Percentiles rank a stretch among this genome's conserved stretches.
Conservation (phyloP, 1,284 basidiomycete species). For the Pseudozyma sp. region DNA sequence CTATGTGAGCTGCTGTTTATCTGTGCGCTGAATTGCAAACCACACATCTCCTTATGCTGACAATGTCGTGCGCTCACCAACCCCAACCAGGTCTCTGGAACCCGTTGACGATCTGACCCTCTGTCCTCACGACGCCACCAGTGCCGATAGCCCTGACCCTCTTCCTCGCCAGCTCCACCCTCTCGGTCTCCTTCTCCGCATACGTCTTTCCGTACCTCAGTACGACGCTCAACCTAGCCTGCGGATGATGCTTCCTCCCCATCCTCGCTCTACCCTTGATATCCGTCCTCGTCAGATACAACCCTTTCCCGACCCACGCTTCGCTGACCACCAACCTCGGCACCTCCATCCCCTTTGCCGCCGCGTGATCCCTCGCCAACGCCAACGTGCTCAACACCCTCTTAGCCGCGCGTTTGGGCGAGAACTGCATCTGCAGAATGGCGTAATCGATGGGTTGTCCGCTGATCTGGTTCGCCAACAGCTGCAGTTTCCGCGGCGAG, state of each 20-base stretch:
- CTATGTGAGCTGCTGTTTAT: too few relatives aligned
- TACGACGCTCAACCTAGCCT: conserved; percentile 81
- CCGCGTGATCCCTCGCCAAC: conserved; percentile 87
- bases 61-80: conserved; percentile 43
- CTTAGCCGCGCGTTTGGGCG: conserved; percentile 85
- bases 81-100: conserved; percentile 65
- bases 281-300: conserved; percentile 78
- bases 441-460: conserved; percentile 77
- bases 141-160: conserved; percentile 82
- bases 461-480: conserved; percentile 85
- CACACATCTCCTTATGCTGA: too few relatives aligned
- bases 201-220: conserved; percentile 85
- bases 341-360: conserved; percentile 80
- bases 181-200: conserved; percentile 77
- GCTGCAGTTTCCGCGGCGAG: conserved; percentile 89
- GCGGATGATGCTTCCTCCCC: conserved; percentile 82
- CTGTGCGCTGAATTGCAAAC: too few relatives aligned
- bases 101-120: conserved; percentile 56
- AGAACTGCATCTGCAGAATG: conserved; percentile 95
- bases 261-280: conserved; percentile 84
- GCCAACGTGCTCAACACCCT: conserved; percentile 89
- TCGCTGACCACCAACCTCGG: conserved; percentile 86
- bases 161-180: conserved; percentile 77
- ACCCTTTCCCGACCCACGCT: conserved; percentile 92
- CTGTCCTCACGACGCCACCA: conserved; percentile 58